phyloP scores from a whole-genome alignment of 345 rosid genomes.

The Punica granatum region DNA sequence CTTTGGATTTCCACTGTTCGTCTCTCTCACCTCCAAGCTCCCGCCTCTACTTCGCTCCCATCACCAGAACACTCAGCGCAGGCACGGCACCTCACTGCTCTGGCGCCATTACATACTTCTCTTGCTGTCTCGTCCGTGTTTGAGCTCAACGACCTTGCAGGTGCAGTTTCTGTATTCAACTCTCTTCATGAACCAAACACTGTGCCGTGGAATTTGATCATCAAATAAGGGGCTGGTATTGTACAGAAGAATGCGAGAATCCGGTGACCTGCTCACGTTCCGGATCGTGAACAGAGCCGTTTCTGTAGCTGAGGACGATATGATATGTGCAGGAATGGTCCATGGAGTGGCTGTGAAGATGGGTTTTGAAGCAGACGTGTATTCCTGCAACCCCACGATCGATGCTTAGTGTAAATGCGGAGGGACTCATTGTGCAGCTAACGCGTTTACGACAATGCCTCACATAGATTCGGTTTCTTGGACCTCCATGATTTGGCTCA shows the following conservation, averaged over 20 bases:
- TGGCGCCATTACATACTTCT: too few species aligned
- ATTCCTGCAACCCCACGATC: slow-evolving; percentile 29
- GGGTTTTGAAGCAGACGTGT: slow-evolving; percentile 28
- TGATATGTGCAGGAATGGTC: slow-evolving; percentile 10
- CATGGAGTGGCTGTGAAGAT: slow-evolving; percentile 26
- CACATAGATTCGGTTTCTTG: slow-evolving; percentile 34
- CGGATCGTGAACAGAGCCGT: slow-evolving; percentile 24
- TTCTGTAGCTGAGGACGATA: slow-evolving; percentile 3
- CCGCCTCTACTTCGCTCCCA: slow-evolving; percentile 5
- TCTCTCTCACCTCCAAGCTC: slow-evolving; percentile 12
- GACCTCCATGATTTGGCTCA: slow-evolving; percentile 25
- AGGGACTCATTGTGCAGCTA: slow-evolving; percentile 6
- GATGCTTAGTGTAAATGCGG: slow-evolving; percentile 19
- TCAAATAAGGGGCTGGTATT: slow-evolving; percentile 14
- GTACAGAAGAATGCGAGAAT: slow-evolving; percentile 21
- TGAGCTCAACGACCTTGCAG: slow-evolving; percentile 11
- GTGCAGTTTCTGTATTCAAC: slow-evolving; percentile 13
- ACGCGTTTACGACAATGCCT: slow-evolving; percentile 25
- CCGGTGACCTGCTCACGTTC: slow-evolving; percentile 28
- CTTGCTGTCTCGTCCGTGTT: too few species aligned
- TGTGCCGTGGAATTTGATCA: slow-evolving; percentile 20
- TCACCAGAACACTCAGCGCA: too few species aligned
- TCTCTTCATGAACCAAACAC: slow-evolving; percentile 8
- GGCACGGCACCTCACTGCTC: too few species aligned
- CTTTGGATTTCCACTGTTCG: too few species aligned